A percentile compares a stretch with the other conserved stretches of the same genome.
phyloP scores from a whole-genome alignment of 164 flowering plant genomes.

The Akebia trifoliata region DNA sequence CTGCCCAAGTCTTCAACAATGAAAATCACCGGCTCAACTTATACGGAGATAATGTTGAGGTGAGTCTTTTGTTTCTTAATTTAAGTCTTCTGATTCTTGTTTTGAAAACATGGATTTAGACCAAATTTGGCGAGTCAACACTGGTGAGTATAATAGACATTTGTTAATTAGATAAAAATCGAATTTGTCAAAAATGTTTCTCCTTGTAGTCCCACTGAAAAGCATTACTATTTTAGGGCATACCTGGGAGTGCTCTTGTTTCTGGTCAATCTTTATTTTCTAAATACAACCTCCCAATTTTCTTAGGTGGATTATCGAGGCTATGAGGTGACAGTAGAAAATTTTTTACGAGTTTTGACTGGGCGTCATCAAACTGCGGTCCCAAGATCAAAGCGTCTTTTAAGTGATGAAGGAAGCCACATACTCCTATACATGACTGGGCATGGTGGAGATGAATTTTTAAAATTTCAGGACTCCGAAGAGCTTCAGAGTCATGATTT shows the following conservation, averaged over 20 bases:
- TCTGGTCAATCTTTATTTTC: background rate
- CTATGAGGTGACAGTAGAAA: constrained; percentile 98
- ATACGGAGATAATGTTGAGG: constrained; percentile 99
- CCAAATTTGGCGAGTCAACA: background rate
- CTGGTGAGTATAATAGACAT: background rate
- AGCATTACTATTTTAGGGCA: background rate
- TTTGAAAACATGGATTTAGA: no score
- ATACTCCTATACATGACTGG: constrained; percentile 97
- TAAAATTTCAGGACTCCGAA: constrained; percentile 95
- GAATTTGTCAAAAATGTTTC: background rate
- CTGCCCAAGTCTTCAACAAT: constrained; percentile 99
- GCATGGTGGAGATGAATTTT: constrained; percentile 97
- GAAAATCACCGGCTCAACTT: constrained; percentile 91
- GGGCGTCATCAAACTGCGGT: constrained; percentile 92
- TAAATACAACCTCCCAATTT: background rate
- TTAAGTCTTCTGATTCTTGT: background rate
- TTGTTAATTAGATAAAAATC: background rate
- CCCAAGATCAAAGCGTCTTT: constrained; percentile 95
- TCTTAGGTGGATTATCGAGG: constrained; percentile 97
- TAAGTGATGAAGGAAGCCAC: constrained; percentile 99
- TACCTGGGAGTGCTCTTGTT: background rate
- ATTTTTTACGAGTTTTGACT: constrained; percentile 82
- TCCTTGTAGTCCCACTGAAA: background rate
- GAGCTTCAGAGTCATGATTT: constrained; percentile 99
- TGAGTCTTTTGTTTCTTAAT: constrained; percentile 17